phyloP scores from a whole-genome alignment of 1,284 basidiomycete genomes.

The Ceratobasidium papillatum region DNA sequence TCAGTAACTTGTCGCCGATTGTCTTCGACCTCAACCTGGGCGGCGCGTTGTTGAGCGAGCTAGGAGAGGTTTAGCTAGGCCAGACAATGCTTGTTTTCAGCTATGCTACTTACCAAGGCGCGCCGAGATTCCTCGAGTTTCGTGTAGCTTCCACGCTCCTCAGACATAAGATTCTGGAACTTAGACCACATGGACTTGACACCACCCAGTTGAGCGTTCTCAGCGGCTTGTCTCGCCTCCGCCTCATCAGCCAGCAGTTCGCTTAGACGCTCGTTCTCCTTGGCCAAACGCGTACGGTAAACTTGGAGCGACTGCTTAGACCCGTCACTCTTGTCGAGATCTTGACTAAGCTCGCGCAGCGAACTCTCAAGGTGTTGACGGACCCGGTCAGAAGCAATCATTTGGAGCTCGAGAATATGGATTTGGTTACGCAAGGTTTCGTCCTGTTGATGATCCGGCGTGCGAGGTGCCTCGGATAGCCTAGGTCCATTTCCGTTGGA shows the following conservation, averaged over 20 bases:
- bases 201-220: conserved; percentile 69
- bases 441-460: conserved; percentile 60
- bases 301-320: conserved; percentile 70
- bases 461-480: conserved; percentile 52
- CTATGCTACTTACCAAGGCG: conserved; percentile 63
- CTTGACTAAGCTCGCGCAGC: conserved; percentile 68
- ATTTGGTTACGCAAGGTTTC: conserved; percentile 69
- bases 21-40: conserved; percentile 70
- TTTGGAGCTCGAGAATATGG: conserved; percentile 72
- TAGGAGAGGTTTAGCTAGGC: conserved; percentile 48
- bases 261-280: conserved; percentile 66
- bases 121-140: conserved; percentile 76
- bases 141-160: conserved; percentile 68
- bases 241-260: conserved; percentile 71
- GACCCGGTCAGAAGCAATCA: conserved; percentile 72
- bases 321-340: conserved; percentile 70
- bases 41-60: conserved; percentile 72
- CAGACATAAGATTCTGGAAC: conserved; percentile 68
- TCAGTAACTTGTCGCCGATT: conserved; percentile 70
- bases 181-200: conserved; percentile 74
- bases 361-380: conserved; percentile 71
- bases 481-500: conserved; percentile 52
- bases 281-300: conserved; percentile 64
- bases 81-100: neutral
- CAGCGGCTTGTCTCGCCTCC: conserved; percentile 66